Evolutionary conservation across 306 rosid species (phyloP).

Genomic region (Quercus robur): DNA sequence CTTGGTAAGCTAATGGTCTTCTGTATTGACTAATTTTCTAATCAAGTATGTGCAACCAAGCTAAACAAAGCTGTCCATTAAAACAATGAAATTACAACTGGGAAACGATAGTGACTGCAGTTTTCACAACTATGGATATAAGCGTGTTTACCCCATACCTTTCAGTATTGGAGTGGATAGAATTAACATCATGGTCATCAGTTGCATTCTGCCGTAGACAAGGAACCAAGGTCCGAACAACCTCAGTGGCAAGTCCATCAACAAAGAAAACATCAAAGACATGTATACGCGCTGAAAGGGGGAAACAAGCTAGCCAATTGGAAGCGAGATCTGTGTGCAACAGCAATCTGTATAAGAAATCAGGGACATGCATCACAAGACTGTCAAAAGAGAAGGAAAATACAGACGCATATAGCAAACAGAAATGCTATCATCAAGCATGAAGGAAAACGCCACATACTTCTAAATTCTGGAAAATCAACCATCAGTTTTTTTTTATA

Average conservation of each 20-base stretch:
- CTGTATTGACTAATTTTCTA: neutral
- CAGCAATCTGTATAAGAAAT: slow-evolving; percentile 26
- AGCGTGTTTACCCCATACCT: slow-evolving; percentile 36
- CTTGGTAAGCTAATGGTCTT: neutral
- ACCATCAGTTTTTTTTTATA: neutral
- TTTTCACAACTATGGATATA: neutral
- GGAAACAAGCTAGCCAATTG: slow-evolving; percentile 86
- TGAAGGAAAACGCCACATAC: neutral
- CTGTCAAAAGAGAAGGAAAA: neutral
- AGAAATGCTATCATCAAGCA: too few species aligned
- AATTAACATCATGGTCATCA: slow-evolving; percentile 52
- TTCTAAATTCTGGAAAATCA: neutral
- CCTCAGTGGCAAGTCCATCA: slow-evolving; percentile 60
- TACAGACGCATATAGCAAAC: neutral
- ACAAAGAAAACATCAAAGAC: slow-evolving; percentile 82
- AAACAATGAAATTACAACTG: neutral
- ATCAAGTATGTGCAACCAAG: neutral
- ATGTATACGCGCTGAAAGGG: slow-evolving; percentile 60
- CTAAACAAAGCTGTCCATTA: neutral
- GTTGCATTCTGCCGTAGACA: slow-evolving; percentile 52
- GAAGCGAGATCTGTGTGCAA: slow-evolving; percentile 76
- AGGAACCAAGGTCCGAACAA: slow-evolving; percentile 77
- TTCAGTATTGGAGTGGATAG: slow-evolving; percentile 63
- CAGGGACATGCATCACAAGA: neutral
- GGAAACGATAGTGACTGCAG: neutral